Evolutionary conservation across 2,329 filamentous ascomycete species (phyloP).

Genomic region (Trichoderma afroharzianum): DNA sequence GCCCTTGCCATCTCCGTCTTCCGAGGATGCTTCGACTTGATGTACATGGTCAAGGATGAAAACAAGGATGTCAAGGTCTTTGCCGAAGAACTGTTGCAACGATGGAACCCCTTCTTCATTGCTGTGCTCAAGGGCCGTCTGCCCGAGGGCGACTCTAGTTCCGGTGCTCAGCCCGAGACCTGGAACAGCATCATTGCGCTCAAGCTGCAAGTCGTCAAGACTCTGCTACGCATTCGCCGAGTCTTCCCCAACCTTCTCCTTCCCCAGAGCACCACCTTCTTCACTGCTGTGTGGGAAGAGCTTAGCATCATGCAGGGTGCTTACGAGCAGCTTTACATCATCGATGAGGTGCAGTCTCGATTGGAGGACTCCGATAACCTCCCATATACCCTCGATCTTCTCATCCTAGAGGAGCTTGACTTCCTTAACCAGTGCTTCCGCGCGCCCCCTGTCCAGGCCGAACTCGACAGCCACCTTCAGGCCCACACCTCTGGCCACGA

Average conservation of each 20-base stretch:
- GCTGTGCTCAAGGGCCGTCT: slow-evolving; percentile 71
- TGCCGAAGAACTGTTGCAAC: slow-evolving; percentile 76
- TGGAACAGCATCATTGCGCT: slow-evolving; percentile 83
- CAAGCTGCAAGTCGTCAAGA: slow-evolving; percentile 93
- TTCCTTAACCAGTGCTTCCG: slow-evolving; percentile 89
- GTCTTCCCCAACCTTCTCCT: slow-evolving; percentile 81
- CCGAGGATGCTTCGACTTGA: slow-evolving; percentile 84
- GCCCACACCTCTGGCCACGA: slow-evolving; percentile 56
- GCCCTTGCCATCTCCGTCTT: slow-evolving; percentile 89
- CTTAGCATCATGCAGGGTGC: slow-evolving; percentile 67
- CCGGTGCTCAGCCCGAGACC: slow-evolving; percentile 53
- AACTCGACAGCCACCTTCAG: slow-evolving; percentile 77
- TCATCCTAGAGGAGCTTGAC: slow-evolving; percentile 90
- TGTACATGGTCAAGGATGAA: slow-evolving; percentile 96
- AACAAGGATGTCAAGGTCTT: slow-evolving; percentile 82
- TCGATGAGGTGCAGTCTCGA: slow-evolving; percentile 79
- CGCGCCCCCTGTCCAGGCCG: slow-evolving; percentile 81
- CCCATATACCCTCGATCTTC: slow-evolving; percentile 91
- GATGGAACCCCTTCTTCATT: slow-evolving; percentile 89
- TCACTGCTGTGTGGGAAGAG: slow-evolving; percentile 86
- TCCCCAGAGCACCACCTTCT: slow-evolving; percentile 77
- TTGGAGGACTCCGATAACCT: slow-evolving; percentile 86
- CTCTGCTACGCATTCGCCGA: slow-evolving; percentile 80
- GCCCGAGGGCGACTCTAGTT: slow-evolving; percentile 55
- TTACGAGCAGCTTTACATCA: slow-evolving; percentile 82